Evolutionary conservation across 805 yeast genomes (phyloP).

Genomic region (Dipodascus geniculatus): DNA sequence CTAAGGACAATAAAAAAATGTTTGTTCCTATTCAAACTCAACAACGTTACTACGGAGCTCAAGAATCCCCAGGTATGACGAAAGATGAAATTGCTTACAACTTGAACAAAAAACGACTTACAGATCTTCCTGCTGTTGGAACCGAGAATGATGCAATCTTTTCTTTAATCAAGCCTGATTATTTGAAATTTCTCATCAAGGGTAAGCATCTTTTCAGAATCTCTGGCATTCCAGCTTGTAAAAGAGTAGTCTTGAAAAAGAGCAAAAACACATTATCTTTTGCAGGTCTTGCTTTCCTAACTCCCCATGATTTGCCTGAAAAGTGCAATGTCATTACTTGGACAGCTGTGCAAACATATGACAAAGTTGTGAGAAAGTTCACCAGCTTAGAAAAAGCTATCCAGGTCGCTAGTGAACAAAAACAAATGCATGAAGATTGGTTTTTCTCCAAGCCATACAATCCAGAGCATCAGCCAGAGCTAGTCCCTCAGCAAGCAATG

Average conservation of each 20-base stretch:
- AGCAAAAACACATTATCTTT: conserved; percentile 24
- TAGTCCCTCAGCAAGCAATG: not conserved
- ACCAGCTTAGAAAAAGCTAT: conserved; percentile 15
- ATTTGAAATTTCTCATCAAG: conserved; percentile 15
- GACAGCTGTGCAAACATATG: conserved; percentile 19
- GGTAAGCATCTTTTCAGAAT: conserved; percentile 16
- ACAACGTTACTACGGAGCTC: conserved; percentile 27
- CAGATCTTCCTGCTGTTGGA: conserved; percentile 24
- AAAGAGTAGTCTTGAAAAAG: conserved; percentile 16
- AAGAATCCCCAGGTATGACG: conserved; percentile 62
- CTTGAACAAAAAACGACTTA: conserved; percentile 20
- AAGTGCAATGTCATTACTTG: conserved; percentile 20
- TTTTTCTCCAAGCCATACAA: conserved; percentile 11
- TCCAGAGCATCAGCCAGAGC: conserved; percentile 2
- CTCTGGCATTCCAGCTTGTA: conserved; percentile 14
- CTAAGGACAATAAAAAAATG: conserved; percentile 28
- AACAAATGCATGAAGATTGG: conserved; percentile 17
- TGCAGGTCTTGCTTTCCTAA: conserved; percentile 24
- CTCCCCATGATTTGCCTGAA: conserved; percentile 13
- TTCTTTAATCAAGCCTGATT: conserved; percentile 10
- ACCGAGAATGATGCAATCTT: conserved; percentile 20
- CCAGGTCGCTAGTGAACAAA: conserved; percentile 10
- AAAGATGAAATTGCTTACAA: conserved; percentile 35
- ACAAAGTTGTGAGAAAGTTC: conserved; percentile 14
- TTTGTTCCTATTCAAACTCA: not conserved